phyloP scores from a whole-genome alignment of 202 grass and related monocot species.

The Brachypodium distachyon region DNA sequence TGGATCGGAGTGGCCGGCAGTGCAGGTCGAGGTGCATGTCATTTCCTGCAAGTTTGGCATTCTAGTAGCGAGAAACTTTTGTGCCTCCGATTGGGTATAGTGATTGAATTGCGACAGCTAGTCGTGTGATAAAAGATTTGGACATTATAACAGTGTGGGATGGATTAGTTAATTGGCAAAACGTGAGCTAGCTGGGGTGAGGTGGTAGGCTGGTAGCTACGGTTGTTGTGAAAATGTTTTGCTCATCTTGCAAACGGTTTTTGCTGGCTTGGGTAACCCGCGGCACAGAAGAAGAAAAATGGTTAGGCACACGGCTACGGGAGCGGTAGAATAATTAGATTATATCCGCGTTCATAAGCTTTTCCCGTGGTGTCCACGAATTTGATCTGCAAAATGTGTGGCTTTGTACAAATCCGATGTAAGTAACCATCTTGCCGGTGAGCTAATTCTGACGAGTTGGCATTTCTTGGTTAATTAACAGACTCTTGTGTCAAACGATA shows the following conservation, averaged over 20 bases:
- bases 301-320: slow-evolving; percentile 8
- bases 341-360: not conserved
- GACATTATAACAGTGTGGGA: slow-evolving; percentile 1
- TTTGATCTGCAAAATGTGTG: not conserved
- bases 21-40: not conserved
- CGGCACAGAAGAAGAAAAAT: not conserved
- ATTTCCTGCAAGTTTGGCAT: slow-evolving; percentile 55
- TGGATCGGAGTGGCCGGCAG: not conserved
- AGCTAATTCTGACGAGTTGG: too few species aligned
- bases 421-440: too few species aligned
- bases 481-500: too few species aligned
- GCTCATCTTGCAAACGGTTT: not conserved
- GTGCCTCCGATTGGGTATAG: slow-evolving; percentile 29
- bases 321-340: not conserved
- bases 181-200: not conserved
- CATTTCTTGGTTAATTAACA: too few species aligned
- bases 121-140: slow-evolving; percentile 30
- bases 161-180: slow-evolving; percentile 17
- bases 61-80: not conserved
- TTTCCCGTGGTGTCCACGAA: not conserved
- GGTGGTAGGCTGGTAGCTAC: slow-evolving; percentile 47
- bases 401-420: too few species aligned
- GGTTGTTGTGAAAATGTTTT: slow-evolving; percentile 52
- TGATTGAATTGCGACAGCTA: slow-evolving; percentile 20
- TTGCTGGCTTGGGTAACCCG: slow-evolving; percentile 11